Conservation (phyloP, 2,329 filamentous ascomycete species). For the Colletotrichum nymphaeae region DNA sequence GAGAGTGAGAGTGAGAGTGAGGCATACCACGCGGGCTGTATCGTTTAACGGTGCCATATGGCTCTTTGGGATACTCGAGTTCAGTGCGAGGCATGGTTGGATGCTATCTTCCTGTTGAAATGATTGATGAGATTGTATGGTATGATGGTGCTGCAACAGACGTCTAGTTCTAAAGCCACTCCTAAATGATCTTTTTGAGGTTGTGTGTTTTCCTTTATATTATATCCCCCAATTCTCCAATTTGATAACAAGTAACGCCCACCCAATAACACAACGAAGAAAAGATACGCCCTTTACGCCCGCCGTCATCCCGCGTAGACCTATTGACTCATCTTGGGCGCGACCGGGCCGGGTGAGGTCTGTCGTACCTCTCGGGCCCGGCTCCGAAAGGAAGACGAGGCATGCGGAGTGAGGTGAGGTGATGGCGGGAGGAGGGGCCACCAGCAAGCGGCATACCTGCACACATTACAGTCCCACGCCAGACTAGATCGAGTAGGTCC, state of each 20-base stretch:
- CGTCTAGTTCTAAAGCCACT: not conserved
- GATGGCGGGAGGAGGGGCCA: not conserved
- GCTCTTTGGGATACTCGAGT: conserved; percentile 72
- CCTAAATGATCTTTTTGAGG: not conserved
- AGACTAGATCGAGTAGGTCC: conserved; percentile 16
- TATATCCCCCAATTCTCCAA: not conserved
- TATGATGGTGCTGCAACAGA: too few species aligned
- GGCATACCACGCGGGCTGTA: conserved; percentile 70
- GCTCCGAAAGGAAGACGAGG: not conserved
- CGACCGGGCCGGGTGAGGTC: not conserved
- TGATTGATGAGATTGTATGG: not conserved
- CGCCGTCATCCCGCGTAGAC: not conserved
- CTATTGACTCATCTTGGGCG: conserved; percentile 10
- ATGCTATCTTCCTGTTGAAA: not conserved
- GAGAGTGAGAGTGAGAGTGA: too few species aligned
- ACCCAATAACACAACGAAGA: not conserved
- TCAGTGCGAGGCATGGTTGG: conserved; percentile 52
- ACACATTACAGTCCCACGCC: not conserved
- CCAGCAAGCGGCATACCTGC: not conserved
- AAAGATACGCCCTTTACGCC: not conserved
- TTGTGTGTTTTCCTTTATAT: not conserved
- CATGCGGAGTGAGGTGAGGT: conserved; percentile 7
- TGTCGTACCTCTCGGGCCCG: conserved; percentile 1
- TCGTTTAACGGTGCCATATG: conserved; percentile 74
- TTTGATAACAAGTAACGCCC: not conserved